These are phyloP conservation scores for Boechera retrofracta DNA, from an alignment of 345 rosid genomes.

Conservation along the genomic window DNA sequence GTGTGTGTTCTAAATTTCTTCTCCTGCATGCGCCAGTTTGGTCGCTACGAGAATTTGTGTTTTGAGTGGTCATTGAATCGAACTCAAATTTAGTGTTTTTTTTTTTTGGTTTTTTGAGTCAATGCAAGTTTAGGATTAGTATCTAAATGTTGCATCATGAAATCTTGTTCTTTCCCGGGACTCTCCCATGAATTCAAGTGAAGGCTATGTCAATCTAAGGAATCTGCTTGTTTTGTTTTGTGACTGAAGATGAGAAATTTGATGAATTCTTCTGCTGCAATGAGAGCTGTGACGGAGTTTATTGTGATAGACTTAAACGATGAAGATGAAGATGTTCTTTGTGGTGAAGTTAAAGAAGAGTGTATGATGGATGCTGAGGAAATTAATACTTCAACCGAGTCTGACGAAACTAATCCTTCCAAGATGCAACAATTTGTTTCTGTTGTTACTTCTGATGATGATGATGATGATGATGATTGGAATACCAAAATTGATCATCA, in stretches of 20 bases:
- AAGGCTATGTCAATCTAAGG: background rate
- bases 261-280: background rate
- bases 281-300: slow-evolving; percentile 32
- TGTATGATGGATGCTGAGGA: slow-evolving; percentile 10
- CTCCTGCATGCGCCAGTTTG: background rate
- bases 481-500: slow-evolving; percentile 43
- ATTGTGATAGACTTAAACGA: slow-evolving; percentile 24
- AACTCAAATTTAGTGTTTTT: background rate
- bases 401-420: slow-evolving; percentile 13
- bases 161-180: too few relatives aligned
- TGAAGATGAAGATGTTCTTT: slow-evolving; percentile 12
- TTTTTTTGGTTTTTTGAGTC: background rate
- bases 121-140: background rate
- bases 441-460: background rate
- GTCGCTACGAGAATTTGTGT: background rate
- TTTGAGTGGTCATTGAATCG: background rate
- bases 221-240: background rate
- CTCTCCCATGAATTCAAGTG: background rate
- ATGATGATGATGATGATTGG: slow-evolving; percentile 8
- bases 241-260: slow-evolving; percentile 2
- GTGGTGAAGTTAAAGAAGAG: slow-evolving; percentile 4
- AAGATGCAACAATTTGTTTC: background rate
- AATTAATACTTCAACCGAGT: background rate
- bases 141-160: background rate
- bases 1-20: background rate